These are phyloP conservation scores for Wallacemonas sp. DNA, from an alignment of 208 protist genomes.

Conservation along the genomic window DNA sequence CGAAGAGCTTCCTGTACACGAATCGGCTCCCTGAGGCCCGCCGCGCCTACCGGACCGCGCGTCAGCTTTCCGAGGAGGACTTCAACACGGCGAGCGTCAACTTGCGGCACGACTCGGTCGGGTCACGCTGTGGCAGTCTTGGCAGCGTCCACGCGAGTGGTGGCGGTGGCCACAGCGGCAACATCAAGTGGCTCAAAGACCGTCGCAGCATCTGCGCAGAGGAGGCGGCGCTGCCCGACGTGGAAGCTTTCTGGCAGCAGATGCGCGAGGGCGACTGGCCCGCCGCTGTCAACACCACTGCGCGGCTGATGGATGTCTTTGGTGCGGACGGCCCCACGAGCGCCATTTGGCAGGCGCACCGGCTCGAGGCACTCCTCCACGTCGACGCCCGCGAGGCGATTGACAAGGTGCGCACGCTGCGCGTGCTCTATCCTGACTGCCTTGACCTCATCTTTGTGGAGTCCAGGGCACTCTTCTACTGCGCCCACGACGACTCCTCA, in stretches of 20 bases:
- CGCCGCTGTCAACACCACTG: slow-evolving; percentile 31
- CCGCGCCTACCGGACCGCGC: slow-evolving; percentile 10
- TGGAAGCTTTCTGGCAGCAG: slow-evolving; percentile 54
- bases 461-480: slow-evolving; percentile 79
- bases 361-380: slow-evolving; percentile 57
- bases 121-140: background rate
- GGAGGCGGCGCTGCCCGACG: slow-evolving; percentile 30
- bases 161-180: slow-evolving; percentile 1
- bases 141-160: background rate
- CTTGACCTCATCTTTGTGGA: slow-evolving; percentile 61
- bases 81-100: background rate
- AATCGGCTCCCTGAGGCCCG: slow-evolving; percentile 25
- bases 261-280: slow-evolving; percentile 40
- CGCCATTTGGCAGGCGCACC: slow-evolving; percentile 53
- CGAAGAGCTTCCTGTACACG: slow-evolving; percentile 52
- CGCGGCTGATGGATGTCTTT: slow-evolving; percentile 43
- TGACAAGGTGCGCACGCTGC: slow-evolving; percentile 40
- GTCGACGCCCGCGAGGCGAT: slow-evolving; percentile 40
- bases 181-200: slow-evolving; percentile 26
- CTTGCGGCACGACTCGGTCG: background rate
- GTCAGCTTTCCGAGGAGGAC: slow-evolving; percentile 11
- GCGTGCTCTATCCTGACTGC: slow-evolving; percentile 27
- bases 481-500: slow-evolving; percentile 55
- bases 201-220: slow-evolving; percentile 43
- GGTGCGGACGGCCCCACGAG: slow-evolving; percentile 33